A percentile compares a stretch with the other conserved stretches of the same genome.
Conservation (phyloP, 352 stramenopile species). For the Phytophthora tubulina region DNA sequence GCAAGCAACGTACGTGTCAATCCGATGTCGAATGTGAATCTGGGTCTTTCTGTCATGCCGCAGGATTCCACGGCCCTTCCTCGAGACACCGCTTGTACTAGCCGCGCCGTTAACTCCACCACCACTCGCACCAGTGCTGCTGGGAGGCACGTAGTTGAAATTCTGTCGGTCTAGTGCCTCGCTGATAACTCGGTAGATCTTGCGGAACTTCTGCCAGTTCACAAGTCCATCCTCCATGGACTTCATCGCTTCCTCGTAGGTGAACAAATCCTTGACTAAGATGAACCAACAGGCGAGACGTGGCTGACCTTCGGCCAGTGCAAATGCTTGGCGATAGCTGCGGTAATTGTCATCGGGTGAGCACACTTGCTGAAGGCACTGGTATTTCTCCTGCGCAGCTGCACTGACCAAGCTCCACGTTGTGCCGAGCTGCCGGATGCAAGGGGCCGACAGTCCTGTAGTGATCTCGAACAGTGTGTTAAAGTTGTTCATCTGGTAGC, state of each 20-base stretch:
- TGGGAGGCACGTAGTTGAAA: conserved; percentile 71
- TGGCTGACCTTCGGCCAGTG: conserved; percentile 77
- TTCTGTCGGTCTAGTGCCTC: conserved; percentile 83
- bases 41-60: conserved; percentile 81
- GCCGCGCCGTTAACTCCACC: conserved; percentile 17
- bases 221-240: conserved; percentile 86
- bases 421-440: conserved; percentile 84
- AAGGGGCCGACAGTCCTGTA: conserved; percentile 81
- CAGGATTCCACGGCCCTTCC: conserved; percentile 80
- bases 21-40: conserved; percentile 76
- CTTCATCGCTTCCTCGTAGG: conserved; percentile 89
- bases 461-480: conserved; percentile 90
- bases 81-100: conserved; percentile 48
- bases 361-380: conserved; percentile 83
- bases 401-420: conserved; percentile 84
- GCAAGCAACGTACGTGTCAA: conserved; percentile 78
- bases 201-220: conserved; percentile 90
- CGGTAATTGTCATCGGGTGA: conserved; percentile 90
- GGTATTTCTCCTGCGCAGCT: conserved; percentile 76
- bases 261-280: conserved; percentile 90
- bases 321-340: conserved; percentile 86
- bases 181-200: conserved; percentile 83
- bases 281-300: conserved; percentile 87
- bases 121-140: conserved; percentile 30
- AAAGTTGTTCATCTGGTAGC: conserved; percentile 91